phyloP scores from a whole-genome alignment of 1,139 yeast genomes.

The Sporopachydermia cereana region DNA sequence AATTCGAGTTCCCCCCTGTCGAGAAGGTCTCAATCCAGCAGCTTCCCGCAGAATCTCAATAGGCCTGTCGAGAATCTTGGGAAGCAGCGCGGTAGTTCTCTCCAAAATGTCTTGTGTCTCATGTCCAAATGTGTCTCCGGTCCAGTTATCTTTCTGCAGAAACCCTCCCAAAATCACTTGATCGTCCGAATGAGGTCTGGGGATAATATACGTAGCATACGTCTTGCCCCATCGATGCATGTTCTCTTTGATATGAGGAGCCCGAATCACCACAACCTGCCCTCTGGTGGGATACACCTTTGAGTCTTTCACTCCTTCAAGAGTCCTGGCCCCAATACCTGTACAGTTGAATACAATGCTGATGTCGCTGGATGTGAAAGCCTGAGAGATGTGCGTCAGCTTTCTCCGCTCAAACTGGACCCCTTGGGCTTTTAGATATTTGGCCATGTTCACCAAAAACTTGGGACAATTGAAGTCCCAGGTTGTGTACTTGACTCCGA shows the following conservation, averaged over 20 bases:
- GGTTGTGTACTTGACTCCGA: constrained; percentile 42
- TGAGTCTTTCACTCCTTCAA: constrained; percentile 48
- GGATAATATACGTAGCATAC: constrained; percentile 54
- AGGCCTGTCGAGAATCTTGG: constrained; percentile 34
- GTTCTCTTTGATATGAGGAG: constrained; percentile 42
- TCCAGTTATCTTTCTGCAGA: constrained; percentile 46
- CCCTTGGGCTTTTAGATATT: constrained; percentile 33
- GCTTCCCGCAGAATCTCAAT: constrained; percentile 45
- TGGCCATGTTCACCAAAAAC: constrained; percentile 35
- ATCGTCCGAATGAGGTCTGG: constrained; percentile 50
- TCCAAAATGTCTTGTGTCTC: constrained; percentile 48
- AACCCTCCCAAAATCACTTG: constrained; percentile 61
- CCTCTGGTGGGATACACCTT: constrained; percentile 54
- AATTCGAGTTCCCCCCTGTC: constrained; percentile 57
- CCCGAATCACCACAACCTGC: constrained; percentile 51
- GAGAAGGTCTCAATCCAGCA: constrained; percentile 59
- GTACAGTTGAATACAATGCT: constrained; percentile 54
- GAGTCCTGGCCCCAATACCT: constrained; percentile 47
- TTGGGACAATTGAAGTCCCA: constrained; percentile 63
- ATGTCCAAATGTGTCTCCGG: constrained; percentile 39
- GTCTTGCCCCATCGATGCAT: constrained; percentile 40
- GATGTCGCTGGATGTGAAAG: constrained; percentile 28
- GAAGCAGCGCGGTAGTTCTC: constrained; percentile 43
- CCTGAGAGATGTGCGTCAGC: constrained; percentile 43
- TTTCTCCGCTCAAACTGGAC: constrained; percentile 35